A percentile compares a stretch with the other conserved stretches of the same genome.
phyloP scores from a whole-genome alignment of 768 basidiomycete species.

The Tylopilus felleus region DNA sequence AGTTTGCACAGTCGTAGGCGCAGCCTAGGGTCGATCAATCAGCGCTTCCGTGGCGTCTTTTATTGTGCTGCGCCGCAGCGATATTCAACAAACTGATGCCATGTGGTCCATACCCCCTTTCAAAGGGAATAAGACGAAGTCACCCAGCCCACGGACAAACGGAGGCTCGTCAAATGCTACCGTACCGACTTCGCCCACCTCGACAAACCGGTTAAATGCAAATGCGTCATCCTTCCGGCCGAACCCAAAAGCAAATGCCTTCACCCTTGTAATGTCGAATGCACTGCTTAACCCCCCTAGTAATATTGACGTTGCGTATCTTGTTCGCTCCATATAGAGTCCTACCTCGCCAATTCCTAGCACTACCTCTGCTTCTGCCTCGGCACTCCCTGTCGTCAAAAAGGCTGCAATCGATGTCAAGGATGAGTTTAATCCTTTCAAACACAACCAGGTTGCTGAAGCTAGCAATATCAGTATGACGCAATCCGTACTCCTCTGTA shows the following conservation, averaged over 20 bases:
- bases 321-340: slow-evolving; percentile 37
- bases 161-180: slow-evolving; percentile 33
- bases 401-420: slow-evolving; percentile 80
- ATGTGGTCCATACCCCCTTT: slow-evolving; percentile 75
- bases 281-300: slow-evolving; percentile 4
- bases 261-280: slow-evolving; percentile 55
- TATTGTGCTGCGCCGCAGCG: not conserved
- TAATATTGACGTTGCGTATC: slow-evolving; percentile 18
- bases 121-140: slow-evolving; percentile 54
- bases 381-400: slow-evolving; percentile 64
- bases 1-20: too few species aligned
- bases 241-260: slow-evolving; percentile 73
- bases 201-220: slow-evolving; percentile 71
- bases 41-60: too few species aligned
- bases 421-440: slow-evolving; percentile 98
- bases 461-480: slow-evolving; percentile 70
- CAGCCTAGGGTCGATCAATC: too few species aligned
- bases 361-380: slow-evolving; percentile 41
- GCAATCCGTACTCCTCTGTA: not conserved
- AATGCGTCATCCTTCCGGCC: slow-evolving; percentile 91
- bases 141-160: slow-evolving; percentile 29
- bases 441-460: slow-evolving; percentile 76
- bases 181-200: slow-evolving; percentile 50
- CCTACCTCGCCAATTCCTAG: slow-evolving; percentile 46
- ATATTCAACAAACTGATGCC: slow-evolving; percentile 61